Percentiles rank a stretch among this genome's conserved stretches.
Evolutionary conservation across 2,329 filamentous ascomycete species (phyloP).

Genomic region (Seiridium unicorne): DNA sequence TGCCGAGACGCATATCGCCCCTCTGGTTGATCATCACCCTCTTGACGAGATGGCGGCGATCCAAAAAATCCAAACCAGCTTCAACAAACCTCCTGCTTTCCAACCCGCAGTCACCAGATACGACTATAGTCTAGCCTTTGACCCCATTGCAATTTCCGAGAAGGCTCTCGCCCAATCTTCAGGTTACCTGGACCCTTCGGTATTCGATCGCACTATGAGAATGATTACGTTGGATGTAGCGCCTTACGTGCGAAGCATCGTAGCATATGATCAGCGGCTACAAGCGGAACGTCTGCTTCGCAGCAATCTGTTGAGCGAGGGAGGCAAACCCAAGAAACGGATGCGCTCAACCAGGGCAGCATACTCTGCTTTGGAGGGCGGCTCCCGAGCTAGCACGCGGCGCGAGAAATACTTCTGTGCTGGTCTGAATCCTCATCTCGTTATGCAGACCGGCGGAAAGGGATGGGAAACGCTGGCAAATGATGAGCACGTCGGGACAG

Average conservation of each 20-base stretch:
- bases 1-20: background rate
- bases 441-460: constrained; percentile 62
- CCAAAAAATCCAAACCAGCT: constrained; percentile 34
- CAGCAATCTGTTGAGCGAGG: constrained; percentile 61
- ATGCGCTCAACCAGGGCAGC: constrained; percentile 72
- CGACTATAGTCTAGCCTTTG: constrained; percentile 59
- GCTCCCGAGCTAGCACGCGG: constrained; percentile 63
- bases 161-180: constrained; percentile 33
- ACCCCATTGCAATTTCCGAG: constrained; percentile 54
- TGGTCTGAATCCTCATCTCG: constrained; percentile 55
- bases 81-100: constrained; percentile 21
- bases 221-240: constrained; percentile 76
- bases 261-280: constrained; percentile 70
- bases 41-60: constrained; percentile 19
- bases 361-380: constrained; percentile 74
- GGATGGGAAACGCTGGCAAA: constrained; percentile 31
- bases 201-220: constrained; percentile 70
- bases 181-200: constrained; percentile 61
- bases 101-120: constrained; percentile 38
- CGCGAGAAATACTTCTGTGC: constrained; percentile 71
- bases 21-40: background rate
- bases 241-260: constrained; percentile 85
- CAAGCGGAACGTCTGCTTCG: constrained; percentile 65
- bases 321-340: constrained; percentile 53
- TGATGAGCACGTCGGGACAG: background rate